Evolutionary conservation across 371 early-diverging fungal species (phyloP), one percentile per base, ranked within the genome.

Genomic region (Synchytrium microbalum): DNA sequence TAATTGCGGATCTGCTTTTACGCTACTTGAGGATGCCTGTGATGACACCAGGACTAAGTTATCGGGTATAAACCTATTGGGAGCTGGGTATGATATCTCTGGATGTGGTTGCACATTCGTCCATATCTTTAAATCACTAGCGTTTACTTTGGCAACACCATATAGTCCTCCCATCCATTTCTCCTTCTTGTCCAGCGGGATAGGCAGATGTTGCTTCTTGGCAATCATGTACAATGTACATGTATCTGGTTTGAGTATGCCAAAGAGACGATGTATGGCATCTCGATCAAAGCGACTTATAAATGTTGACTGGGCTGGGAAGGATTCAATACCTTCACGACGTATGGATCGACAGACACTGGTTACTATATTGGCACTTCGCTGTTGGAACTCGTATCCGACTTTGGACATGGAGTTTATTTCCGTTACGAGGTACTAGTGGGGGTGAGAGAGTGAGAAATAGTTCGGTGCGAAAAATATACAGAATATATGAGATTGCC

Each of bases 101-200:
- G n/a, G 25, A 59, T 32, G 5, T 29, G 38, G 33, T 19, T 27
- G 53, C 67, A 25, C 27, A 30, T 31, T 54, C 0, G 14, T 28
- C 28, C 51, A 54, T 24, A 16, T 13, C 32, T 10, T 33, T 19
- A 29, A 13, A 24, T 60, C 60, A 5, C 10, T 19, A 13, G 3
- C 19, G 10, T 28, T 32, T 25, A 65, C n/a, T 14, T 56, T 31
- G 28, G 58, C 27, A 10, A 68, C 24, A 1, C 55, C 68, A 32
- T 74, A 74, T 26, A 33, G 54, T 0, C 69, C 75, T 19, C 69
- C 69, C 75, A 74, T 74, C 71, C 72, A 71, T 59, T 71, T 68
- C 54, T 74, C 75, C 1, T 54, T 62, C 31, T 57, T 10, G 32
- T 71, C 61, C 10, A 67, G 55, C 19, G 25, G n/a, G 19, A 63